Evolutionary conservation across 305 asterid genomes (phyloP).

Genomic region (Fraxinus latifolia): DNA sequence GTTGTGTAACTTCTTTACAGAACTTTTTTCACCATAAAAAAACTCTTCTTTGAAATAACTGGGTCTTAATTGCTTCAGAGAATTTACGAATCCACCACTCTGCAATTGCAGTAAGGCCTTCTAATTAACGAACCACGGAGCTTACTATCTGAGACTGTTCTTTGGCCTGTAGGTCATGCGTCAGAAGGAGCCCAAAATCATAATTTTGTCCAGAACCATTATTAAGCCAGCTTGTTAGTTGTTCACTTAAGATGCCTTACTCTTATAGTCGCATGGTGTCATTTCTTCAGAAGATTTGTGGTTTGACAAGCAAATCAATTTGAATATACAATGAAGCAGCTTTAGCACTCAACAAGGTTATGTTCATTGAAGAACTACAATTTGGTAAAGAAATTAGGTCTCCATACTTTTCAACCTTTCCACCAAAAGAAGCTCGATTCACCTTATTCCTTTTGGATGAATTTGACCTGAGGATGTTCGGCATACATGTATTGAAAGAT

Average conservation of each 20-base stretch:
- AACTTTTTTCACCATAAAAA: neutral
- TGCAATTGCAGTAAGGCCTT: neutral
- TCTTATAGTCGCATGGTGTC: neutral
- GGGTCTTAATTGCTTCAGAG: neutral
- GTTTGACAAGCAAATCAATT: neutral
- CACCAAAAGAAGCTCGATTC: slow-evolving; percentile 6
- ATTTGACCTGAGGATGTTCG: neutral
- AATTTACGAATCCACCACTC: neutral
- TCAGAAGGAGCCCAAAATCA: neutral
- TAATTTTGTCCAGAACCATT: slow-evolving; percentile 7
- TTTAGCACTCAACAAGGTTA: neutral
- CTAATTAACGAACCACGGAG: neutral
- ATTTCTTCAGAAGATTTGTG: neutral
- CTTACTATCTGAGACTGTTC: neutral
- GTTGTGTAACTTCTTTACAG: neutral
- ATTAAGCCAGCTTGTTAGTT: neutral
- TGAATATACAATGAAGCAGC: neutral
- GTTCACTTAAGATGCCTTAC: neutral
- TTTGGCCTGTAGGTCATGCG: neutral
- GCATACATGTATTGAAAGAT: neutral
- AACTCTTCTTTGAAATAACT: neutral
- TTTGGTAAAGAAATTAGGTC: neutral
- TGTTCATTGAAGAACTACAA: neutral
- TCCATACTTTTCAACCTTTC: neutral
- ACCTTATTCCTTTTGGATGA: slow-evolving; percentile 18